Evolutionary conservation across 1,284 basidiomycete species (phyloP).

Genomic region (Kwoniella shivajii): DNA sequence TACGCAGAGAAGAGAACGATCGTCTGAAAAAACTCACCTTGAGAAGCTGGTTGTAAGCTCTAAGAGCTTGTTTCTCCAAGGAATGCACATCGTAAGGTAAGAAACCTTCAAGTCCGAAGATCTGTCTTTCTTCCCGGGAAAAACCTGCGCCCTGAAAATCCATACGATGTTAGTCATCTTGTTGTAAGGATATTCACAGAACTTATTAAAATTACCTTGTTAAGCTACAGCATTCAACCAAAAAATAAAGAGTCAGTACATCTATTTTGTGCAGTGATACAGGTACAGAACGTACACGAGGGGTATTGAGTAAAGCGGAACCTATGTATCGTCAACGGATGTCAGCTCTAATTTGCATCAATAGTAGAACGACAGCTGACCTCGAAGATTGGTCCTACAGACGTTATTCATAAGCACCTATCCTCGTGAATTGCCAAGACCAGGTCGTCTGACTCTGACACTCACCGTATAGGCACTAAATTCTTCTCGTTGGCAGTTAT

Average conservation of each 20-base stretch:
- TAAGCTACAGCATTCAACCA: slow-evolving; percentile 28
- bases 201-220: slow-evolving; percentile 37
- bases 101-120: slow-evolving; percentile 74
- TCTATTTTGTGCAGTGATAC: neutral
- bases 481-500: slow-evolving; percentile 30
- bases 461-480: slow-evolving; percentile 40
- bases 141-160: slow-evolving; percentile 68
- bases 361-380: slow-evolving; percentile 11
- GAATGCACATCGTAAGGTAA: slow-evolving; percentile 73
- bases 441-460: neutral
- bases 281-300: slow-evolving; percentile 30
- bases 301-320: slow-evolving; percentile 47
- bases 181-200: neutral
- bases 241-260: neutral
- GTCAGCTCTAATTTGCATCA: neutral
- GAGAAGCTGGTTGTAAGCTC: slow-evolving; percentile 67
- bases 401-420: neutral
- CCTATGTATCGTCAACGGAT: slow-evolving; percentile 11
- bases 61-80: slow-evolving; percentile 68
- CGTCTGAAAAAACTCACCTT: slow-evolving; percentile 40
- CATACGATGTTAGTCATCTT: neutral
- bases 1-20: neutral
- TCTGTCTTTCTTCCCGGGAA: slow-evolving; percentile 64
- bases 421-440: neutral
- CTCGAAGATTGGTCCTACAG: slow-evolving; percentile 35